Percentiles rank a stretch among this genome's conserved stretches.
Conservation (phyloP, 2,329 filamentous ascomycete species). For the Stylonectria norvegica region DNA sequence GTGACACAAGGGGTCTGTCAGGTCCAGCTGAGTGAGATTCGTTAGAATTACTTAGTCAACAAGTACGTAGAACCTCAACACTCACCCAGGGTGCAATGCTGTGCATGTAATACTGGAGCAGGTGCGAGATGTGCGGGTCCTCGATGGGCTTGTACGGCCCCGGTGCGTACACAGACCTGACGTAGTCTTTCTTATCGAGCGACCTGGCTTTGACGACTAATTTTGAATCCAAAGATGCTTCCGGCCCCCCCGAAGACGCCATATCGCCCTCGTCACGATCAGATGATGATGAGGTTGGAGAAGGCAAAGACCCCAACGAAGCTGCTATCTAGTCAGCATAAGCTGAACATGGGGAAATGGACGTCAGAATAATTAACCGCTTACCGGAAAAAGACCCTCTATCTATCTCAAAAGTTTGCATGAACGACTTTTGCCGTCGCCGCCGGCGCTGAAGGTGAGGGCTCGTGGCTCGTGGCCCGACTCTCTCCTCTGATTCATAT, state of each 20-base stretch:
- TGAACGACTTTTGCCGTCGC: neutral
- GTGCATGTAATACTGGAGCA: neutral
- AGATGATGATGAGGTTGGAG: neutral
- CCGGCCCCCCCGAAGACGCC: neutral
- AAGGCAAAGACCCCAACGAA: neutral
- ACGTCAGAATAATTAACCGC: neutral
- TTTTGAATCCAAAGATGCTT: neutral
- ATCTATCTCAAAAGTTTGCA: neutral
- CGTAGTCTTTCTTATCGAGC: neutral
- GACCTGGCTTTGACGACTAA: neutral
- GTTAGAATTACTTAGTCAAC: neutral
- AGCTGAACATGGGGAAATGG: neutral
- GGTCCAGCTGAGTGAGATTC: neutral
- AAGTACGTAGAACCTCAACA: neutral
- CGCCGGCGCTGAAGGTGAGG: neutral
- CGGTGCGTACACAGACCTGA: neutral
- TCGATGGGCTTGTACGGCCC: neutral
- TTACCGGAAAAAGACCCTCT: neutral
- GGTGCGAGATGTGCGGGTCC: neutral
- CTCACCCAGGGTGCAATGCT: neutral
- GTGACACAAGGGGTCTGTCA: slow-evolving; percentile 7
- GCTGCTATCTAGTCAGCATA: neutral
- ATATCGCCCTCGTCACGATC: neutral
- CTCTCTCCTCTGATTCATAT: neutral
- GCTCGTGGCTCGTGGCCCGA: neutral